A percentile compares a stretch with the other conserved stretches of the same genome.
Evolutionary conservation across 208 protist genomes (phyloP).

Genomic region (Trichomonas gallinae): DNA sequence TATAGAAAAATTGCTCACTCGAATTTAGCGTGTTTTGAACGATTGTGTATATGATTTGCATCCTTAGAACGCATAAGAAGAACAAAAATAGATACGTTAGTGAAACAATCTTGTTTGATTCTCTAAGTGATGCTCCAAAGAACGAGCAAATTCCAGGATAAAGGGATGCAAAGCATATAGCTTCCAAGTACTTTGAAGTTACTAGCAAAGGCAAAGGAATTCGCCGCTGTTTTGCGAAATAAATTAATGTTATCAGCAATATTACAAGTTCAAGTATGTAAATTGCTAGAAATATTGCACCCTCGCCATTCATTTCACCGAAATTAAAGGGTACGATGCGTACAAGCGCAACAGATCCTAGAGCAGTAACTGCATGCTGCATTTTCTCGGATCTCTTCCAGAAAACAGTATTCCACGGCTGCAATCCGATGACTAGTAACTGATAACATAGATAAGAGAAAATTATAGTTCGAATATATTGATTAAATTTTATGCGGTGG

Average conservation of each 20-base stretch:
- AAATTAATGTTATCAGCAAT: background rate
- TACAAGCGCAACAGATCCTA: background rate
- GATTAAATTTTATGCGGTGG: background rate
- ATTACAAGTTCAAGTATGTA: background rate
- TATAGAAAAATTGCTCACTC: background rate
- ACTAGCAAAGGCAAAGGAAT: background rate
- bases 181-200: background rate
- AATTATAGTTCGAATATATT: background rate
- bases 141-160: background rate
- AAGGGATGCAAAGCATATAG: background rate
- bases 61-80: background rate
- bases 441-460: background rate
- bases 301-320: background rate
- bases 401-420: background rate
- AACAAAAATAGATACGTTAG: background rate
- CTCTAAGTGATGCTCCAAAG: background rate
- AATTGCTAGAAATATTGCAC: background rate
- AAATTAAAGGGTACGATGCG: background rate
- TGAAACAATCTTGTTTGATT: background rate
- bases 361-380: background rate
- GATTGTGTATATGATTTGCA: background rate
- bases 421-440: background rate
- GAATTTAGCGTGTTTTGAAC: background rate
- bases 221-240: background rate
- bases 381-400: background rate